Conservation (phyloP, 2,329 filamentous ascomycete species). For the Lachnellula cervina region DNA sequence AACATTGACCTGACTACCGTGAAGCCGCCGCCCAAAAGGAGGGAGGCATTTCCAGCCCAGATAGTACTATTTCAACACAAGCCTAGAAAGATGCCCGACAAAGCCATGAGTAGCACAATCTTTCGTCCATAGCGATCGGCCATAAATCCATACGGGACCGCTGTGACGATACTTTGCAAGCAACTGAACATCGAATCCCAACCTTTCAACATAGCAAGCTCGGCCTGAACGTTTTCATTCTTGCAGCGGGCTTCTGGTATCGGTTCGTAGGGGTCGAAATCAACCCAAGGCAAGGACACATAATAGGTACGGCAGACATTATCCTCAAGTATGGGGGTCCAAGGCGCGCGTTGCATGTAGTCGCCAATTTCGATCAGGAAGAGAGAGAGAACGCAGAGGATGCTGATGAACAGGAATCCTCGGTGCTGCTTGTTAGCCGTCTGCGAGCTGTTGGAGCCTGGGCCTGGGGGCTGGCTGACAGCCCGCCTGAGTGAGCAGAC, state of each 20-base stretch:
- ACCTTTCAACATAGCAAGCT: conserved; percentile 47
- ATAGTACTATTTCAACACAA: conserved; percentile 9
- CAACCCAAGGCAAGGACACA: too few relatives aligned
- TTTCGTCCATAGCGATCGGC: conserved; percentile 16
- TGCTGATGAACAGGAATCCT: too few relatives aligned
- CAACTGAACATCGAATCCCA: conserved; percentile 43
- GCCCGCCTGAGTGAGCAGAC: too few relatives aligned
- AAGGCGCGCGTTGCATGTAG: conserved; percentile 36
- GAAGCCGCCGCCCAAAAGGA: conserved; percentile 32
- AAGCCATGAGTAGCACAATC: conserved; percentile 5
- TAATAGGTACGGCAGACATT: conserved; percentile 46
- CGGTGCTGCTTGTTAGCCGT: too few relatives aligned
- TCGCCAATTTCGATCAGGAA: conserved; percentile 41
- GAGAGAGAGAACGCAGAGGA: conserved; percentile 32
- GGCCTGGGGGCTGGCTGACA: too few relatives aligned
- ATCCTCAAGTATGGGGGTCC: conserved; percentile 47
- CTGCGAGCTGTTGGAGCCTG: too few relatives aligned
- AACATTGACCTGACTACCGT: conserved; percentile 28
- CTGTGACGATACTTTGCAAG: conserved; percentile 37
- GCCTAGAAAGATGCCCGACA: conserved; percentile 7
- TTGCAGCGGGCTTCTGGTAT: conserved; percentile 46
- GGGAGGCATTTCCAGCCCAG: conserved; percentile 27
- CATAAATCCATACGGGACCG: conserved; percentile 16
- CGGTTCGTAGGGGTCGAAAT: background rate
- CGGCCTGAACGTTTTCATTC: conserved; percentile 42